Percentiles rank a stretch among this genome's conserved stretches.
Conservation (phyloP, 2,329 filamentous ascomycete species). For the Nannizziopsis arthrosporioides region DNA sequence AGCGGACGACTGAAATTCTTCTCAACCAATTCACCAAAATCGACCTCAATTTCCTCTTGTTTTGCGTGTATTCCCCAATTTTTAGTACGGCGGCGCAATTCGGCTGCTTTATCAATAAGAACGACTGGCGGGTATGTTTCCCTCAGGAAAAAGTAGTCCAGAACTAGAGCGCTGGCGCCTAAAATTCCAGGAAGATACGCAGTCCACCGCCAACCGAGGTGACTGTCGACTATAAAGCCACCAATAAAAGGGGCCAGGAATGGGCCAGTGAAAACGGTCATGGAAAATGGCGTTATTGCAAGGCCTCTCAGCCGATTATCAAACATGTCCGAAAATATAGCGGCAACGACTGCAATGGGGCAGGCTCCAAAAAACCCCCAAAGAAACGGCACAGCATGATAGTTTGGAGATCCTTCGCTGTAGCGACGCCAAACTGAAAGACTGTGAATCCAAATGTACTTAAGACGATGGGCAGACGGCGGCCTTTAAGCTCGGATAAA, state of each 20-base stretch:
- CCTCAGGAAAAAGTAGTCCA: constrained; percentile 43
- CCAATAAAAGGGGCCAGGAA: constrained; percentile 45
- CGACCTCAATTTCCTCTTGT: constrained; percentile 44
- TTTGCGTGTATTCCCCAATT: constrained; percentile 54
- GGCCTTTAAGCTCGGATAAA: constrained; percentile 41
- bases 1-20: constrained; percentile 43
- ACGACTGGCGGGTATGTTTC: constrained; percentile 50
- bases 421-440: constrained; percentile 40
- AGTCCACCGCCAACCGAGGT: constrained; percentile 46
- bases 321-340: constrained; percentile 48
- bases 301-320: constrained; percentile 37
- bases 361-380: constrained; percentile 43
- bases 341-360: constrained; percentile 43
- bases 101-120: constrained; percentile 44
- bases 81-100: constrained; percentile 43
- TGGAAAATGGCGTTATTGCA: constrained; percentile 41
- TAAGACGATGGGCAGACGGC: constrained; percentile 39
- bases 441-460: constrained; percentile 42
- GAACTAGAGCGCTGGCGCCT: constrained; percentile 40
- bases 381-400: constrained; percentile 44
- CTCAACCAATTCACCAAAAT: constrained; percentile 38
- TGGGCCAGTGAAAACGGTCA: constrained; percentile 44
- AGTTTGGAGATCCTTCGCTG: constrained; percentile 43
- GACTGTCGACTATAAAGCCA: constrained; percentile 42
- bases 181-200: constrained; percentile 45